Evolutionary conservation across 768 basidiomycete genomes (phyloP), one percentile per base, ranked within the genome.

Genomic region (Agaricus subrufescens): DNA sequence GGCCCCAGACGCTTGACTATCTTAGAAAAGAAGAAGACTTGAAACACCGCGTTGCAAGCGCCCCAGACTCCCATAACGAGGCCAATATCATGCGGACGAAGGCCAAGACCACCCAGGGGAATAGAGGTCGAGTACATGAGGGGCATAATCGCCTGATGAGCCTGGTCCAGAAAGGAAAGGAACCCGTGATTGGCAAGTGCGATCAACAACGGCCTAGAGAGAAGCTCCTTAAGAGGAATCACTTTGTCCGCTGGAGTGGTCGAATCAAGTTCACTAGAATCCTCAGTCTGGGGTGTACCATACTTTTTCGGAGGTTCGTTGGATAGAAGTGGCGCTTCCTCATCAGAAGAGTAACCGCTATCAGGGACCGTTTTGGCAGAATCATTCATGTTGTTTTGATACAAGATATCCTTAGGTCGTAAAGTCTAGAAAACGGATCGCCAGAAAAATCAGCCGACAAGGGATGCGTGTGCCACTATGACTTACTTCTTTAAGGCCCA

Each of bases 41-140:
- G 83, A 56, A 84, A 65, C 31, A 78, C 34, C 4, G 79, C 83
- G 56, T 79, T 84, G 47, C 75, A 57, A n/a, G 82, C 62, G 4
- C 85, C 85, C 57, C 73, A 80, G 1, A 66, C 52, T 9, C 79
- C 74, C 53, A 83, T 71, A 49, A 83, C 77, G 15, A 70, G 67
- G 14, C 85, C 85, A 27, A 87, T 86, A 6, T 63, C 61, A 23
- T 73, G 73, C 3, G 83, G 77, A 30, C 73, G 65, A 38, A 84
- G 68, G 11, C 82, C 82, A 23, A 86, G 74, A 0, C 85, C 85
- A 19, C 85, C 85, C 3, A 76, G 65, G 7, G 66, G 64, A 46
- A 80, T 67, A 1, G 85, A 79, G 0, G 82, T 84, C 26, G 82
- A 79, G 52, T 66, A 71, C 54, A 73, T 60, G 44, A 73, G 66